phyloP scores from a whole-genome alignment of 257 asterid species.

The Hygrophila difformis region DNA sequence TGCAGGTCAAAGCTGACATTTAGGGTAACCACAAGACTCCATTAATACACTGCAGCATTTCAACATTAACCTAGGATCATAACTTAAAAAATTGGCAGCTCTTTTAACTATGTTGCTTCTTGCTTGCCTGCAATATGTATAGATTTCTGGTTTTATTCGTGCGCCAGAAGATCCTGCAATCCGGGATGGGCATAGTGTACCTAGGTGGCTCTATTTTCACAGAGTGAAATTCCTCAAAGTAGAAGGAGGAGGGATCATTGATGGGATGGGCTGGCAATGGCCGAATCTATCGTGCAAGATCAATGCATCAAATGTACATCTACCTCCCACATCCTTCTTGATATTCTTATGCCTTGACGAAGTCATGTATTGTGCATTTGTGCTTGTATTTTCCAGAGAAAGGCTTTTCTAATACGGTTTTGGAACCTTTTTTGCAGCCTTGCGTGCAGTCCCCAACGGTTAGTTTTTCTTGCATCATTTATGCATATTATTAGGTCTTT shows the following conservation, averaged over 20 bases:
- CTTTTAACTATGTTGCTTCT: too few species aligned
- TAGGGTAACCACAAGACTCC: constrained; percentile 29
- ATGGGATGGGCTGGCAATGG: constrained; percentile 75
- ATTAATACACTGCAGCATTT: neutral
- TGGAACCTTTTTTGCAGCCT: constrained; percentile 49
- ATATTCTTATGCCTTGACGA: constrained; percentile 6
- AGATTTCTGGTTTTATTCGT: constrained; percentile 59
- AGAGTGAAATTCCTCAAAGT: constrained; percentile 47
- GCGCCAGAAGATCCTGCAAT: constrained; percentile 63
- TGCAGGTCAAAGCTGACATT: constrained; percentile 56
- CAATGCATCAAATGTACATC: constrained; percentile 62
- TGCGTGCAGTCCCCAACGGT: constrained; percentile 84
- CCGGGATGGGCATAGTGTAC: constrained; percentile 49
- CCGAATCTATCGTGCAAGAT: constrained; percentile 89
- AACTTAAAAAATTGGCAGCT: too few species aligned
- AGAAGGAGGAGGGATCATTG: constrained; percentile 55
- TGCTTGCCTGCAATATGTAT: constrained; percentile 17
- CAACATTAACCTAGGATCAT: too few species aligned
- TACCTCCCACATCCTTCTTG: too few species aligned
- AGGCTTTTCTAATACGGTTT: constrained; percentile 15
- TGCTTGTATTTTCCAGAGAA: neutral
- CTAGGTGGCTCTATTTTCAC: constrained; percentile 77
- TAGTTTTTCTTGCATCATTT: too few species aligned
- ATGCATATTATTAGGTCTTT: too few species aligned
- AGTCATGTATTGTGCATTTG: constrained; percentile 8